Evolutionary conservation across 768 basidiomycete genomes (phyloP).

Genomic region (Gymnopilus junonius): DNA sequence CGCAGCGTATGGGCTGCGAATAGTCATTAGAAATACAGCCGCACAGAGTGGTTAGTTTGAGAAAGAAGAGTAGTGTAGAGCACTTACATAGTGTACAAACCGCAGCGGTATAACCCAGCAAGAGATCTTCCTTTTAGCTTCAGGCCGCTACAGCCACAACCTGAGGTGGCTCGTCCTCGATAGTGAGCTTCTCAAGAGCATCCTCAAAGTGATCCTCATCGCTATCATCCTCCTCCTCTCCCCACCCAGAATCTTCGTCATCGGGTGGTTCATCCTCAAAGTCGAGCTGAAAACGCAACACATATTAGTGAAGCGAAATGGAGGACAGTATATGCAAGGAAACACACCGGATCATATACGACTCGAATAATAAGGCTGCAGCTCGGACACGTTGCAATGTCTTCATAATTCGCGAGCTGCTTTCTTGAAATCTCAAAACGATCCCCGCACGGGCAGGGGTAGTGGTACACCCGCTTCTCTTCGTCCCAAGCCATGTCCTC

Average conservation of each 20-base stretch:
- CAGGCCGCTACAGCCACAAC: conserved; percentile 26
- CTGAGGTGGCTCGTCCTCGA: conserved; percentile 37
- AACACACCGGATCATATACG: conserved; percentile 90
- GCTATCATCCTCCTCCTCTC: conserved; percentile 40
- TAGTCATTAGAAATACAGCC: not conserved
- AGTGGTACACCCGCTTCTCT: conserved; percentile 85
- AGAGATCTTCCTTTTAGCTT: not conserved
- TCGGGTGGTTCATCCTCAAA: conserved; percentile 76
- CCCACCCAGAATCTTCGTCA: conserved; percentile 52
- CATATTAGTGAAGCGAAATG: conserved; percentile 6
- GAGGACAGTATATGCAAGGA: conserved; percentile 8
- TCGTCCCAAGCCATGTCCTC: conserved; percentile 95
- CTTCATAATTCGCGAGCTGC: conserved; percentile 89
- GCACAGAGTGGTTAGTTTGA: too few species aligned
- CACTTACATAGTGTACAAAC: not conserved
- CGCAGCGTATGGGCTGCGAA: not conserved
- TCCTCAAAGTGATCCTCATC: conserved; percentile 61
- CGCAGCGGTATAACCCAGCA: not conserved
- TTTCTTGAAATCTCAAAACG: conserved; percentile 91
- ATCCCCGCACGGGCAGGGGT: conserved; percentile 97
- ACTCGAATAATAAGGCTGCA: conserved; percentile 93
- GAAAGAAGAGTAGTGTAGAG: not conserved
- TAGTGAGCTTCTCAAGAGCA: conserved; percentile 65
- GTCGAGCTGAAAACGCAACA: conserved; percentile 59
- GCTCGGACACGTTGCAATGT: conserved; percentile 95